These are phyloP conservation scores for Trichophyton simii DNA, from an alignment of 2,329 filamentous ascomycete species.

Conservation along the genomic window DNA sequence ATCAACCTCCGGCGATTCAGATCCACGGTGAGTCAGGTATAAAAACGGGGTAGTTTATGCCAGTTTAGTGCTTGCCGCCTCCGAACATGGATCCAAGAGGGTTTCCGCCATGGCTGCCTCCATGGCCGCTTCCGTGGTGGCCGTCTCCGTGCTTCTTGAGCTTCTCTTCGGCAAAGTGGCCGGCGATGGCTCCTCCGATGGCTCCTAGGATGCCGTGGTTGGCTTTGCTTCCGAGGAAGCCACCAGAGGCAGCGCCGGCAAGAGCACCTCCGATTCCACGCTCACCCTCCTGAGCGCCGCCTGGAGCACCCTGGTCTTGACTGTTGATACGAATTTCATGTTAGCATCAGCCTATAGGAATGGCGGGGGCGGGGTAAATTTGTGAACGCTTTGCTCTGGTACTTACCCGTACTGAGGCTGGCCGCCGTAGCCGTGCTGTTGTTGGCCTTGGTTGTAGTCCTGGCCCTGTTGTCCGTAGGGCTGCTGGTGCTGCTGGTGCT, in stretches of 20 bases:
- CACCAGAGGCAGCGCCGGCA: slow-evolving; percentile 36
- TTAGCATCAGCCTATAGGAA: background rate
- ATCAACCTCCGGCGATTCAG: background rate
- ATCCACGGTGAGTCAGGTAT: background rate
- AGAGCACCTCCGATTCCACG: slow-evolving; percentile 37
- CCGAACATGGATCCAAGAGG: background rate
- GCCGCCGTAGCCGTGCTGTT: slow-evolving; percentile 4
- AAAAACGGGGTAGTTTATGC: background rate
- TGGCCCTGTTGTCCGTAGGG: slow-evolving; percentile 12
- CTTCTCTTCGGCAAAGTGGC: slow-evolving; percentile 35
- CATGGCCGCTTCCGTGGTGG: slow-evolving; percentile 14
- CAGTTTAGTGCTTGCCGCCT: background rate
- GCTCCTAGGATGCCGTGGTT: slow-evolving; percentile 38
- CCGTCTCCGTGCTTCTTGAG: slow-evolving; percentile 31
- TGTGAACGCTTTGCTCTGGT: background rate
- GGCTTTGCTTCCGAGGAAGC: slow-evolving; percentile 36
- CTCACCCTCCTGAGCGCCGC: slow-evolving; percentile 32
- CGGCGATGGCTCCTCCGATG: slow-evolving; percentile 36
- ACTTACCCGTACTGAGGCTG: slow-evolving; percentile 10
- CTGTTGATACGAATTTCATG: slow-evolving; percentile 1
- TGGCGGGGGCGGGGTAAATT: background rate
- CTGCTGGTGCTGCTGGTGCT: slow-evolving; percentile 10
- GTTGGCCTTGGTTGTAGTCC: slow-evolving; percentile 9
- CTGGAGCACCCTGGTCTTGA: slow-evolving; percentile 20
- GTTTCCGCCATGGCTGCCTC: slow-evolving; percentile 16